Evolutionary conservation across 352 stramenopile species (phyloP).

Genomic region (Thalassiosira livingstoniorum): DNA sequence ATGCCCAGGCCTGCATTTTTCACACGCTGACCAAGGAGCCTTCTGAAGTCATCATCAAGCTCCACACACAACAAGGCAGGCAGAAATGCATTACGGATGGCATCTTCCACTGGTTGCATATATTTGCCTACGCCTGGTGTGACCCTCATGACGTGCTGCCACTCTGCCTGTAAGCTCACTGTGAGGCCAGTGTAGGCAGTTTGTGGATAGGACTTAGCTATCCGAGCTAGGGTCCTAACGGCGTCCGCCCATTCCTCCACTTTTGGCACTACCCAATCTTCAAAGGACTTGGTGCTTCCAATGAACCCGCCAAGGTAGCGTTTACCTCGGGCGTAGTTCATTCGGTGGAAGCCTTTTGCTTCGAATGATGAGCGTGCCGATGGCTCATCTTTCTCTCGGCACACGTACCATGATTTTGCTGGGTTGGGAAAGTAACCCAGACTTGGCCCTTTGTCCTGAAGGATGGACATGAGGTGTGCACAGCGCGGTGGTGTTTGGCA

Average conservation of each 20-base stretch:
- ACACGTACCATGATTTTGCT: constrained; percentile 7
- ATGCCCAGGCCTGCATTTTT: constrained; percentile 37
- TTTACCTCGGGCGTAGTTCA: constrained; percentile 28
- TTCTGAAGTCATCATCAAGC: constrained; percentile 10
- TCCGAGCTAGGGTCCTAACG: background rate
- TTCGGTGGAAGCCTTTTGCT: background rate
- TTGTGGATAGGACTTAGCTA: constrained; percentile 40
- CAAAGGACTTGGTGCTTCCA: constrained; percentile 5
- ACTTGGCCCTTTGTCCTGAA: constrained; percentile 11
- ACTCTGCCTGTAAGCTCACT: constrained; percentile 51
- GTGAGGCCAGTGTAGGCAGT: constrained; percentile 53
- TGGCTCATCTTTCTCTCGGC: constrained; percentile 17
- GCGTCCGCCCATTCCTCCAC: constrained; percentile 22
- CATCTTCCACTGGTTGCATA: constrained; percentile 40
- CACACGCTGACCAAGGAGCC: constrained; percentile 23
- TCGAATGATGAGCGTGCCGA: background rate
- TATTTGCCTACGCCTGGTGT: constrained; percentile 16
- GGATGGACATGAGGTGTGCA: background rate
- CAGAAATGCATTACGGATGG: constrained; percentile 30
- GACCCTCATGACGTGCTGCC: constrained; percentile 46
- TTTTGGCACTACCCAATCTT: constrained; percentile 20
- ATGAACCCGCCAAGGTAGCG: constrained; percentile 43
- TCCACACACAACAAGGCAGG: constrained; percentile 25
- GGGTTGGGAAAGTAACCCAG: constrained; percentile 22
- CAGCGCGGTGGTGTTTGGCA: background rate